Evolutionary conservation across 371 early-diverging fungal species (phyloP), one percentile per base, ranked within the genome.

Genomic region (Chytridium lagenaria): DNA sequence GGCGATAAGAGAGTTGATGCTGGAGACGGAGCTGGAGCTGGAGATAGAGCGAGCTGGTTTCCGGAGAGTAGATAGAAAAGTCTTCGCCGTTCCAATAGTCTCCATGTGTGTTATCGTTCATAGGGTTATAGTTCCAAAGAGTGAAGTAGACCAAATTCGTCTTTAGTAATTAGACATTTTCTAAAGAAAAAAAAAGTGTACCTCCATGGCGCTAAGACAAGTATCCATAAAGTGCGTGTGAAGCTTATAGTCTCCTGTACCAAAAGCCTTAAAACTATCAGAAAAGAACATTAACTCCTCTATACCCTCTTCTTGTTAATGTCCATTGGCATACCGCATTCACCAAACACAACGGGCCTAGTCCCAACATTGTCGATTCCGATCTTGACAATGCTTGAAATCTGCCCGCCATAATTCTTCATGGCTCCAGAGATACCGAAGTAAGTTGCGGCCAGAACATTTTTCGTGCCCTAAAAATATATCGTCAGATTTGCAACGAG

Each of bases 81-180:
- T 94, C 92, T 69, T 94, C 95, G 5, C 93, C 95, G 71, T 94
- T 94, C 94, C 95, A 94, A 49, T 92, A 90, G 73, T 94, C 95
- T 0, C 85, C 59, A 82, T 84, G 67, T 16, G 50, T 44, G 76
- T 93, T 88, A 71, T 91, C 91, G 74, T 94, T 94, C 63, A 83
- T 84, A 10, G 93, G 84, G 76, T 93, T 92, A 77, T 93, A 93
- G 74, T 92, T 92, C 94, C 94, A 94, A 0, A 94, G 76, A 83
- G 94, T 92, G 71, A 92, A 95, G 67, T 87, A 90, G 31, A 92
- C 84, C 36, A 93, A 80, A 71, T 90, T 92, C 1, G 84, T 59
- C 81, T n/a, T n/a, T n/a, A n/a, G n/a, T n/a, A n/a, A n/a, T n/a
- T n/a, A n/a, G n/a, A n/a, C n/a, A n/a, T n/a, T n/a, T n/a, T n/a